These are phyloP conservation scores for Fusarium sp. DNA, from an alignment of 2,329 filamentous ascomycete genomes.

Conservation along the genomic window DNA sequence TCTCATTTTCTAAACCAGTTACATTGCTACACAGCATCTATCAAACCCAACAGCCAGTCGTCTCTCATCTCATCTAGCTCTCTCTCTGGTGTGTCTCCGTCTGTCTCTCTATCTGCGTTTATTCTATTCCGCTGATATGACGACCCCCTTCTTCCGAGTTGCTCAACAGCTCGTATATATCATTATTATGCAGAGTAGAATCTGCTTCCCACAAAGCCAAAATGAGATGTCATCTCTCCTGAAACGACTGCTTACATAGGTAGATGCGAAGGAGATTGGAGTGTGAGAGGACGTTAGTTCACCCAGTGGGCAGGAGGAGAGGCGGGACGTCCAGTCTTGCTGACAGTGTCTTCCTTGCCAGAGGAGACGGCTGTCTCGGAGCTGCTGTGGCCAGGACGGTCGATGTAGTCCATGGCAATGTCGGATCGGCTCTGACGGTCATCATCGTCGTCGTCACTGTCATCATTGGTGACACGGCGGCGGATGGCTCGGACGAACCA, in stretches of 20 bases:
- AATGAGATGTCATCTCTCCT: constrained; percentile 14
- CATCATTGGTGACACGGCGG: constrained; percentile 7
- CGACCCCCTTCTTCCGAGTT: background rate
- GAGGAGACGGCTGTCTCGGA: constrained; percentile 33
- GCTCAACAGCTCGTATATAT: background rate
- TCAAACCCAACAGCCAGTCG: background rate
- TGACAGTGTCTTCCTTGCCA: constrained; percentile 36
- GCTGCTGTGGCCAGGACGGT: constrained; percentile 26
- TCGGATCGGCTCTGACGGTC: constrained; percentile 19
- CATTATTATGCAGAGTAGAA: constrained; percentile 17
- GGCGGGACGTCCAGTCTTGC: constrained; percentile 27
- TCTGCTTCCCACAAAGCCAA: constrained; percentile 21
- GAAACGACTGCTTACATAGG: constrained; percentile 18
- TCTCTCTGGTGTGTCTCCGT: background rate
- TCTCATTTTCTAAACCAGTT: constrained; percentile 19
- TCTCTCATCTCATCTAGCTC: constrained; percentile 5
- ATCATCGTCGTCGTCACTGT: constrained; percentile 15
- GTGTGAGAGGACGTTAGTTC: constrained; percentile 3
- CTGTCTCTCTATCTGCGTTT: background rate
- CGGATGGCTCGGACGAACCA: constrained; percentile 56
- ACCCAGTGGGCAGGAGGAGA: constrained; percentile 31
- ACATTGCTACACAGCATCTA: constrained; percentile 30
- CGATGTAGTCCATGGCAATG: constrained; percentile 21
- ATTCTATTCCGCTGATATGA: background rate
- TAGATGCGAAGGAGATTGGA: constrained; percentile 9